Base-by-base conservation (phyloP, 2,329 filamentous ascomycete species). In the Penicillium thymicola region DNA sequence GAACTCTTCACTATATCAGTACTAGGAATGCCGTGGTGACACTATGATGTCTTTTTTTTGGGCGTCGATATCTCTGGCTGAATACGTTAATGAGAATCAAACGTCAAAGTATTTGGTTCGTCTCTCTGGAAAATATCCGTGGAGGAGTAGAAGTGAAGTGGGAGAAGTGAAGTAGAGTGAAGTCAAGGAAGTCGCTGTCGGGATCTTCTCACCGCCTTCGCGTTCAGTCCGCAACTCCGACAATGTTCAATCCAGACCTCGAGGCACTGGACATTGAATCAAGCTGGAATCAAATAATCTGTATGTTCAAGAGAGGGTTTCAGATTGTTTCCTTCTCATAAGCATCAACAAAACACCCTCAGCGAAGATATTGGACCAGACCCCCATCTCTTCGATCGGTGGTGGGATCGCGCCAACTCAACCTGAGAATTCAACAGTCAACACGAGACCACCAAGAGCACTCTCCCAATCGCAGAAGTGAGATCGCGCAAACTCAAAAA, bases 151-250 rank as follows among this genome's bases (percentile, higher is more conserved):
- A 46, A 7, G 30, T 25, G 23, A 23, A 32, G 28, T 27, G 18
- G 11, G 11, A 23, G 18, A 23, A 14, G 18, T 21, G 37, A 40
- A 38, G n/a, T 36, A 23, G 28, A 32, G 13, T 36, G 25, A 21
- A 41, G 47, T 14, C 4, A 5, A 40, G 23, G 23, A 37, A 32
- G 48, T 41, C 23, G 41, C 21, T 27, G 51, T 54, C 51, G 18
- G 18, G 13, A 25, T 25, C 28, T 25, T 0, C 30, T 51, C 53
- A 55, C 53, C 53, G 53, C 53, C 40, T 55, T 40, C 27, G 51
- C 28, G 30, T 9, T 21, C 46, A 37, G 34, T 30, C 53, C 53
- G 53, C 53, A 55, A 51, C 53, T 55, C 53, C 47, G 53, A 49
- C 34, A 37, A 48, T 40, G 36, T 48, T 34, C 36, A 40, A n/a